phyloP scores from a whole-genome alignment of 163 green algal species.

The Chloromonas sp. region DNA sequence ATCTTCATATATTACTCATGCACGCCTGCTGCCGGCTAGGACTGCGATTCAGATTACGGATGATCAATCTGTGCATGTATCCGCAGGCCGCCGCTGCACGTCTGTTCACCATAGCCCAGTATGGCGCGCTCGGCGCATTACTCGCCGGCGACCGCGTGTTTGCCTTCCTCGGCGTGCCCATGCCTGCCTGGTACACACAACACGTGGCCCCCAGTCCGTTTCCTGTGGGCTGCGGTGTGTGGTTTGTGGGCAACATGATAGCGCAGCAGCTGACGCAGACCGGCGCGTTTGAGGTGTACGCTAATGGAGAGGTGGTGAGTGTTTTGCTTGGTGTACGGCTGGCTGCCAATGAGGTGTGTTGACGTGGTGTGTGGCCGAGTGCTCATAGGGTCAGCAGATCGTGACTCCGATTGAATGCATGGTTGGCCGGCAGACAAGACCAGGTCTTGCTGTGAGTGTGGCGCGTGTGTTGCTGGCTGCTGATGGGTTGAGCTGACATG shows the following conservation, averaged over 20 bases:
- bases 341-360: too few relatives aligned
- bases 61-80: not conserved
- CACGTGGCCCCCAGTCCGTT: not conserved
- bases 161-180: not conserved
- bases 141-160: not conserved
- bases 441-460: too few relatives aligned
- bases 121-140: not conserved
- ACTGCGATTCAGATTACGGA: too few relatives aligned
- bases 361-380: too few relatives aligned
- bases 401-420: too few relatives aligned
- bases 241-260: not conserved
- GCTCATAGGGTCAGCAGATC: too few relatives aligned
- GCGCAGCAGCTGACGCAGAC: not conserved
- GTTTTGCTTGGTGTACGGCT: not conserved
- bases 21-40: not conserved
- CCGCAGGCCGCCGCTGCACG: not conserved
- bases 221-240: not conserved
- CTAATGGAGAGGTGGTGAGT: not conserved
- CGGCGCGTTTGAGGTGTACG: not conserved
- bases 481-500: too few relatives aligned
- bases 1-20: not conserved
- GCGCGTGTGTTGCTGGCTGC: too few relatives aligned
- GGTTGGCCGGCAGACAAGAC: too few relatives aligned
- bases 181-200: not conserved
- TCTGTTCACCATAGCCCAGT: not conserved